Evolutionary conservation across 225 moss, liverwort and hornwort genomes (phyloP).

Genomic region (Polytrichum formosum): DNA sequence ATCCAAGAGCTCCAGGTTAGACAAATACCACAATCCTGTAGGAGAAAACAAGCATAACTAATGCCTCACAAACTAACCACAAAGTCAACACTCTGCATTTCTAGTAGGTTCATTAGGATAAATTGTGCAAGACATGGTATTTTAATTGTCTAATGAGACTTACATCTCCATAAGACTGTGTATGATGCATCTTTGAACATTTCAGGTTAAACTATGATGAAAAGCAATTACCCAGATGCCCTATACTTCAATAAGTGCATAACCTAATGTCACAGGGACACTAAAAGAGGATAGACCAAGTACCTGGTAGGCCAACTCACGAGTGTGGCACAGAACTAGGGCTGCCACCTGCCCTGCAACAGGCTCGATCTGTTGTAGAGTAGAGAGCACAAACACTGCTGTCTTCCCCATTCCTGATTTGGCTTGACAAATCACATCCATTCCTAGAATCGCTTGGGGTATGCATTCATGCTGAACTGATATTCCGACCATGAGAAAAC

Average conservation of each 20-base stretch:
- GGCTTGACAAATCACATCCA: conserved; percentile 75
- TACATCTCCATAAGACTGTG: too few relatives aligned
- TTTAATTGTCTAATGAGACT: too few relatives aligned
- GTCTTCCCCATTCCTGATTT: conserved; percentile 77
- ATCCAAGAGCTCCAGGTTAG: not conserved
- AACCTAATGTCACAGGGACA: too few relatives aligned
- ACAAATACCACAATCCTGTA: not conserved
- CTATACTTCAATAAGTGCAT: too few relatives aligned
- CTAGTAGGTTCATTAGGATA: too few relatives aligned
- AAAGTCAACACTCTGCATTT: too few relatives aligned
- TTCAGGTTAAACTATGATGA: too few relatives aligned
- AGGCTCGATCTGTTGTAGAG: conserved; percentile 64
- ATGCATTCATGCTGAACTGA: conserved; percentile 75
- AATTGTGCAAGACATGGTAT: too few relatives aligned
- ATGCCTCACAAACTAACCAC: too few relatives aligned
- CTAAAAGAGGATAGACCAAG: not conserved
- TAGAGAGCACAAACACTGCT: conserved; percentile 59
- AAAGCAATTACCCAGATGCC: too few relatives aligned
- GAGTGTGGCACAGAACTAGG: conserved; percentile 53
- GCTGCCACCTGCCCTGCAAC: conserved; percentile 65
- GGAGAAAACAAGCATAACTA: too few relatives aligned
- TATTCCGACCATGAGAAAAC: conserved; percentile 14
- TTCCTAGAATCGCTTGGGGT: conserved; percentile 62
- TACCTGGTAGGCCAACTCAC: conserved; percentile 67
- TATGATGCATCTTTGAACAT: too few relatives aligned